Conservation (phyloP, 2,329 filamentous ascomycete species). For the Alternaria alternata region DNA sequence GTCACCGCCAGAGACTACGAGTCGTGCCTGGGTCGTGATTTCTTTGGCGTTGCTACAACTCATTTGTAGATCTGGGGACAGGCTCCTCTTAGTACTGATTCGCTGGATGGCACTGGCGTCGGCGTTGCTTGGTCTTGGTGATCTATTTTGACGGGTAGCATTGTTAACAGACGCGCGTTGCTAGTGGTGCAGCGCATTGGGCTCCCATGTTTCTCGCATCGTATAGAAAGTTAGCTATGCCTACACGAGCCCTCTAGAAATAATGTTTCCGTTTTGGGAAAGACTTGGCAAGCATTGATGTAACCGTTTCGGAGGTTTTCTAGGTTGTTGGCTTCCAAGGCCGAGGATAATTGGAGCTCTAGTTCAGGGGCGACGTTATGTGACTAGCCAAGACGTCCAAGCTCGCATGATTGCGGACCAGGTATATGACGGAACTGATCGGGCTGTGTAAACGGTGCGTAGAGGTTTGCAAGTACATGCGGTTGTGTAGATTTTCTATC, state of each 20-base stretch:
- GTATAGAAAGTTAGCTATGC: neutral
- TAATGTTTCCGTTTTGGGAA: neutral
- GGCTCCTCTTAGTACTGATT: neutral
- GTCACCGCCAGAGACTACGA: neutral
- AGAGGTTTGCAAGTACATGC: neutral
- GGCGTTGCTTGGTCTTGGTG: conserved; percentile 1
- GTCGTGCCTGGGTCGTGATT: neutral
- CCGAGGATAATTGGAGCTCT: neutral
- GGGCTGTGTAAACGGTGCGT: neutral
- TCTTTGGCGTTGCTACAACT: neutral
- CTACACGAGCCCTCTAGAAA: neutral
- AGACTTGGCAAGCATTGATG: neutral
- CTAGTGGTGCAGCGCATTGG: neutral
- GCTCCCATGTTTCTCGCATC: neutral
- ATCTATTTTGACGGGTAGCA: neutral
- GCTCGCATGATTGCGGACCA: neutral
- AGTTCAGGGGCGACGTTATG: neutral
- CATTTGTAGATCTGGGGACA: neutral
- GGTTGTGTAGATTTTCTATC: neutral
- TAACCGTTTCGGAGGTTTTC: neutral
- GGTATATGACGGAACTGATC: neutral
- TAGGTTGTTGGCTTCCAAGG: neutral
- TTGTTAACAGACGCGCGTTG: neutral
- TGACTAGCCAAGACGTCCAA: neutral
- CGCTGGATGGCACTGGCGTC: neutral